Conservation (phyloP, 2,329 filamentous ascomycete species). For the Aspergillus intermedius region DNA sequence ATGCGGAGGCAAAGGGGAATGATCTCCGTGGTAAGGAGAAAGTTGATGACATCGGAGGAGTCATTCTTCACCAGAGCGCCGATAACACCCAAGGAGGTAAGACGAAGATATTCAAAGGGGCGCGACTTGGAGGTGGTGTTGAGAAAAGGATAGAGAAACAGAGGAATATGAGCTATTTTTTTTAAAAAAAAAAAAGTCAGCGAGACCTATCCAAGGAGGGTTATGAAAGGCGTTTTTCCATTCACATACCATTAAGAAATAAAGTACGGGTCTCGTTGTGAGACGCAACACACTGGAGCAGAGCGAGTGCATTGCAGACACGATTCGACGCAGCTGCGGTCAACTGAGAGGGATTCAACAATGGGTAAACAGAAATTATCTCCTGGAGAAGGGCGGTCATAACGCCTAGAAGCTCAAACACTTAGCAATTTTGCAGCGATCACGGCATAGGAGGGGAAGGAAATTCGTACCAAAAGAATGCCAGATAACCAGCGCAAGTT, state of each 20-base stretch:
- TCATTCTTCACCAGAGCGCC: constrained; percentile 98
- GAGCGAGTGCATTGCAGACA: constrained; percentile 92
- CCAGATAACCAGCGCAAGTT: constrained; percentile 93
- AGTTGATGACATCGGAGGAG: constrained; percentile 97
- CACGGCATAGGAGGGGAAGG: background rate
- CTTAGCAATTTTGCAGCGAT: constrained; percentile 9
- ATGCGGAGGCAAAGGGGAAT: constrained; percentile 95
- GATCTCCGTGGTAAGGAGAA: constrained; percentile 95
- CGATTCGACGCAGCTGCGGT: constrained; percentile 96
- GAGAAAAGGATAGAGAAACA: constrained; percentile 96
- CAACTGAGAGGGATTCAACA: constrained; percentile 92
- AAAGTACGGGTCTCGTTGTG: constrained; percentile 93
- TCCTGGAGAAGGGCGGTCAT: constrained; percentile 97
- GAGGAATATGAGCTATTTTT: constrained; percentile 77
- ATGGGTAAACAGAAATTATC: constrained; percentile 96
- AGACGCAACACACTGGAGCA: constrained; percentile 93
- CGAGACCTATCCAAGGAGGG: background rate
- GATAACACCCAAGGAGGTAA: constrained; percentile 94
- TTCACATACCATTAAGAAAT: constrained; percentile 73
- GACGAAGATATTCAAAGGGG: constrained; percentile 92
- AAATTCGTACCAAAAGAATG: constrained; percentile 79
- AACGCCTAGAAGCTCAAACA: constrained; percentile 57
- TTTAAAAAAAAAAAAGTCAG: constrained; percentile 3
- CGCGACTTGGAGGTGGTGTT: constrained; percentile 98
- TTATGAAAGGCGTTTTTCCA: constrained; percentile 1